Conservation (phyloP, 495 filamentous ascomycete species). For the Penicillium ucsense region DNA sequence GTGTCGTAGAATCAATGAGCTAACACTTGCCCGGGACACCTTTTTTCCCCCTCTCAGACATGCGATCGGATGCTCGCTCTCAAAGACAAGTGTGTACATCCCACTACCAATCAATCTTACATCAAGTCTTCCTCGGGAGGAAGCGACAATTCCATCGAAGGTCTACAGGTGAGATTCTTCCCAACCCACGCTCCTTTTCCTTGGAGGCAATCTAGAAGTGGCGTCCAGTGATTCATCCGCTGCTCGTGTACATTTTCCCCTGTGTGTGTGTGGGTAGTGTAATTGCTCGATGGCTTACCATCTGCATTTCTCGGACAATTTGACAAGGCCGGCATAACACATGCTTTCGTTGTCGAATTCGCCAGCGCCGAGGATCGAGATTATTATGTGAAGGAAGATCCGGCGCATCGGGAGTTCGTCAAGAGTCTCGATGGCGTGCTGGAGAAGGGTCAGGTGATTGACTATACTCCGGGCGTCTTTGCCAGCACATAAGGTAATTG, state of each 20-base stretch:
- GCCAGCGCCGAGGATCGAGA: slow-evolving; percentile 27
- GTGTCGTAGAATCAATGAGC: too few species aligned
- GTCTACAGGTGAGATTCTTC: slow-evolving; percentile 42
- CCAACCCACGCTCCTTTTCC: neutral
- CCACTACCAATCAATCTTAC: slow-evolving; percentile 30
- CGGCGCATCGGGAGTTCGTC: slow-evolving; percentile 29
- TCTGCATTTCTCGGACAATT: too few species aligned
- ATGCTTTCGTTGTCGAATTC: slow-evolving; percentile 37
- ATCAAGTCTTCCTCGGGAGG: slow-evolving; percentile 51
- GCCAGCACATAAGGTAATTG: neutral
- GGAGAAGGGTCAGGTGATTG: slow-evolving; percentile 33
- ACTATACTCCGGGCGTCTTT: slow-evolving; percentile 26
- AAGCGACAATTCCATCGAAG: slow-evolving; percentile 54
- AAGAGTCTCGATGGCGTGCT: slow-evolving; percentile 20
- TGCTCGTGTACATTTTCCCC: too few species aligned
- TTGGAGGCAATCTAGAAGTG: too few species aligned
- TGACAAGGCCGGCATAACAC: slow-evolving; percentile 25
- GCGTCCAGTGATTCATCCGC: too few species aligned
- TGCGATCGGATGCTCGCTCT: slow-evolving; percentile 28
- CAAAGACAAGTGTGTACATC: slow-evolving; percentile 34
- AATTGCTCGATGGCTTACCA: too few species aligned
- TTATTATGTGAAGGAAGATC: slow-evolving; percentile 35
- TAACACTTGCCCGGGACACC: too few species aligned
- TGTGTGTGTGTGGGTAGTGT: too few species aligned
- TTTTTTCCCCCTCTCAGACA: slow-evolving; percentile 8